Percentiles rank a stretch among this genome's conserved stretches.
These are phyloP conservation scores for Cardamine resedifolia DNA, from an alignment of 345 rosid species.

Conservation along the genomic window DNA sequence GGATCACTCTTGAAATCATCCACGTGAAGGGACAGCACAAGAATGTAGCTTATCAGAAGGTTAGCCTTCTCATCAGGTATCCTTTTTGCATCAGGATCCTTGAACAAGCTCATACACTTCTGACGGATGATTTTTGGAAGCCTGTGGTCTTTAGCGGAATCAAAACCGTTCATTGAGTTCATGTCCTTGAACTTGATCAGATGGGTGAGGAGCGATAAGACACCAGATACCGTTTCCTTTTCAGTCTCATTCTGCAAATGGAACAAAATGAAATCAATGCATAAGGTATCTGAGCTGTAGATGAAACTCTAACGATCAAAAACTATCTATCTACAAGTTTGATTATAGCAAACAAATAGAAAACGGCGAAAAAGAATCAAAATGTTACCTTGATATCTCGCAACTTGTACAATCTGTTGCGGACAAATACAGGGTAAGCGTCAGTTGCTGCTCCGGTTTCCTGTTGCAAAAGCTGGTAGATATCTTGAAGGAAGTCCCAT, in stretches of 20 bases:
- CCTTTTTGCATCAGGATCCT: constrained; percentile 41
- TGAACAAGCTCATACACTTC: constrained; percentile 54
- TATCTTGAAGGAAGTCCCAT: constrained; percentile 64
- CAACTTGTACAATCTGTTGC: constrained; percentile 65
- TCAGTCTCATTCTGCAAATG: constrained; percentile 55
- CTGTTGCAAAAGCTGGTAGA: constrained; percentile 42
- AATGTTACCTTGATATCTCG: constrained; percentile 50
- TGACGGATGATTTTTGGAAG: constrained; percentile 56
- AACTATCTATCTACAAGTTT: background rate
- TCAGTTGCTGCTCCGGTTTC: constrained; percentile 37
- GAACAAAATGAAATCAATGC: background rate
- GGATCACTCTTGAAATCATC: constrained; percentile 67
- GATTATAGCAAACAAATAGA: background rate
- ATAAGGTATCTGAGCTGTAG: background rate
- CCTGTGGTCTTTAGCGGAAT: constrained; percentile 59
- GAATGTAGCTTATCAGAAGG: constrained; percentile 73
- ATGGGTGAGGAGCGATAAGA: constrained; percentile 63
- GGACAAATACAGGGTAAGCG: constrained; percentile 63
- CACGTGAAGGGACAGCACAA: constrained; percentile 73
- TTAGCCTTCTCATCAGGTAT: constrained; percentile 50
- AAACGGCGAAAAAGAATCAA: background rate
- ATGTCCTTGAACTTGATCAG: constrained; percentile 78
- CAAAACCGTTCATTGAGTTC: constrained; percentile 49
- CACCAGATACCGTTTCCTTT: constrained; percentile 43
- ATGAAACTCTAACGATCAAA: background rate